Evolutionary conservation across 2,329 filamentous ascomycete genomes (phyloP).

Genomic region (Trichoderma hamatum): DNA sequence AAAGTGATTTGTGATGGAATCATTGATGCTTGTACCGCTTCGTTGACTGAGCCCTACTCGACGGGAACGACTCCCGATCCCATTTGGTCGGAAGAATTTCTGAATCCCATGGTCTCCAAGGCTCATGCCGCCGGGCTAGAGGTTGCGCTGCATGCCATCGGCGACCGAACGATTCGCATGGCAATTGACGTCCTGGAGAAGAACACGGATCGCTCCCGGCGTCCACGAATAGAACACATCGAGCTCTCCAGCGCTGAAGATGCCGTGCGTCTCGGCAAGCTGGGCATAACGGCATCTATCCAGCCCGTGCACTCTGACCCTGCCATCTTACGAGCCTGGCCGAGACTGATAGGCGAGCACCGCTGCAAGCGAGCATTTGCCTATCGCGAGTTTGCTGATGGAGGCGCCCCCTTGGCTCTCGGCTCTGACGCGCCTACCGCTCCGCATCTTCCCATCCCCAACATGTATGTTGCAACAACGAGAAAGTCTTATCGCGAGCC

Average conservation of each 20-base stretch:
- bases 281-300: slow-evolving; percentile 63
- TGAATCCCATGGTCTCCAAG: slow-evolving; percentile 57
- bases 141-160: slow-evolving; percentile 67
- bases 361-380: slow-evolving; percentile 63
- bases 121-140: slow-evolving; percentile 60
- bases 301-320: slow-evolving; percentile 64
- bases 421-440: slow-evolving; percentile 64
- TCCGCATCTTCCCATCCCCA: slow-evolving; percentile 56
- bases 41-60: slow-evolving; percentile 60
- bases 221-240: slow-evolving; percentile 67
- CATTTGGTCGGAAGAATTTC: slow-evolving; percentile 57
- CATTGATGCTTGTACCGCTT: slow-evolving; percentile 67
- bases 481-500: slow-evolving; percentile 57
- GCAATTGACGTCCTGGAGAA: slow-evolving; percentile 59
- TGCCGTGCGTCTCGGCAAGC: slow-evolving; percentile 56
- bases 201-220: slow-evolving; percentile 47
- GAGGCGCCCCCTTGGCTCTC: slow-evolving; percentile 58
- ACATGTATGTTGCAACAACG: slow-evolving; percentile 63
- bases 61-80: slow-evolving; percentile 51
- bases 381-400: slow-evolving; percentile 62
- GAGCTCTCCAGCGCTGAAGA: slow-evolving; percentile 61
- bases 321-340: slow-evolving; percentile 64
- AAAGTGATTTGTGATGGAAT: slow-evolving; percentile 69
- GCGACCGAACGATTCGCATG: slow-evolving; percentile 60
- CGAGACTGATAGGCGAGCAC: slow-evolving; percentile 55